Percentiles rank a stretch among this genome's conserved stretches.
These are phyloP conservation scores for Secale cereale DNA, from an alignment of 176 grass and related monocot species.

Conservation along the genomic window DNA sequence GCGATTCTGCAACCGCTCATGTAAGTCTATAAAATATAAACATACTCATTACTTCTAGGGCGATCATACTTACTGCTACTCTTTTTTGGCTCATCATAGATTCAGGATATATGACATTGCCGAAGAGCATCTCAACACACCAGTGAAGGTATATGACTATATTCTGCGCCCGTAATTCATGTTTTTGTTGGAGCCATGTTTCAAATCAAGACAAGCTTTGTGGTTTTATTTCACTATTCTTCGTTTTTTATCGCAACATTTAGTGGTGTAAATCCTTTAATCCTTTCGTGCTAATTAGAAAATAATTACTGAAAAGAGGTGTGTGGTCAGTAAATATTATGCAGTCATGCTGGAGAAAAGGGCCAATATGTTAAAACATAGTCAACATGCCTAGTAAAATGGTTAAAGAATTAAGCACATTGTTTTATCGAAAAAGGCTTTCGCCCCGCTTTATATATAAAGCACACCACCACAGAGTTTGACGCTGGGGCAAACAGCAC, in stretches of 20 bases:
- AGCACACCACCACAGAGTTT: too few relatives aligned
- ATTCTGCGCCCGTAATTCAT: neutral
- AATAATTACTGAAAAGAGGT: neutral
- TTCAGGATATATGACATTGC: conserved; percentile 85
- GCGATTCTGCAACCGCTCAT: conserved; percentile 73
- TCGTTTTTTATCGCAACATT: neutral
- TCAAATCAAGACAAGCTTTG: neutral
- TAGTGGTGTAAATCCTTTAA: neutral
- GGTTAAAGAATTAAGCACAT: neutral
- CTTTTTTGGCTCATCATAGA: conserved; percentile 32
- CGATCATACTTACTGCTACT: conserved; percentile 5
- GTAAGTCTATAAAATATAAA: conserved; percentile 48
- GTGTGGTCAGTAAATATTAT: neutral
- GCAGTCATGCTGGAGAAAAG: neutral
- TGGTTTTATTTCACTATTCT: neutral
- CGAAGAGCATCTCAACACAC: conserved; percentile 66
- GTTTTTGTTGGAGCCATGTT: neutral
- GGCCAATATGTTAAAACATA: neutral
- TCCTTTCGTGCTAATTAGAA: neutral
- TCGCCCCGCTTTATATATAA: too few relatives aligned
- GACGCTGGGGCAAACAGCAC: too few relatives aligned
- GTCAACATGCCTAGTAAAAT: neutral
- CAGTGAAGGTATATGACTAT: conserved; percentile 98
- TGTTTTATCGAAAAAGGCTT: too few relatives aligned
- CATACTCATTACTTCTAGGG: neutral